Percentiles rank a stretch among this genome's conserved stretches.
Conservation (phyloP, 2,329 filamentous ascomycete genomes). For the Botrytis aclada region DNA sequence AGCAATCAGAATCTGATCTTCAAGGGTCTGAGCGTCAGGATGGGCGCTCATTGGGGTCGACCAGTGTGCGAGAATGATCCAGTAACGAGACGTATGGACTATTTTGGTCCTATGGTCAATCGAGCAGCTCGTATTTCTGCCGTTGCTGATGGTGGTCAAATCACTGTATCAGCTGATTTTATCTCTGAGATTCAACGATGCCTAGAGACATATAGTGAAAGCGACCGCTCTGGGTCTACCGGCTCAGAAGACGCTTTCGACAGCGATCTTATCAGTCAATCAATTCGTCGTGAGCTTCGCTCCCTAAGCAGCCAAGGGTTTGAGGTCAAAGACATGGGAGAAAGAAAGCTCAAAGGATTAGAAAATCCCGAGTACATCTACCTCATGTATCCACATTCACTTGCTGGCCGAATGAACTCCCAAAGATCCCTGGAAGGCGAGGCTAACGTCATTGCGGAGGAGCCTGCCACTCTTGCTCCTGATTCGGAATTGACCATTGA, state of each 20-base stretch:
- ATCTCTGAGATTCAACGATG: conserved; percentile 93
- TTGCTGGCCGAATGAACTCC: conserved; percentile 74
- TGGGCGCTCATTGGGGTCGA: conserved; percentile 95
- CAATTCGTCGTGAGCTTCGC: conserved; percentile 83
- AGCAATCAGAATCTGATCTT: conserved; percentile 88
- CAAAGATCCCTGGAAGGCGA: conserved; percentile 44
- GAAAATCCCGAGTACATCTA: conserved; percentile 97
- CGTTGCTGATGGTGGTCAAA: conserved; percentile 93
- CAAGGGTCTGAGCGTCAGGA: conserved; percentile 88
- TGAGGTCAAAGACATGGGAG: conserved; percentile 93
- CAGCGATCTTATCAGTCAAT: conserved; percentile 69
- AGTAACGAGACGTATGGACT: conserved; percentile 97
- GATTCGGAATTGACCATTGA: conserved; percentile 71
- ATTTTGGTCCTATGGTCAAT: conserved; percentile 99
- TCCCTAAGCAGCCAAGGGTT: conserved; percentile 89
- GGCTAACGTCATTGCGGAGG: conserved; percentile 43
- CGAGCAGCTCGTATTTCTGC: conserved; percentile 90
- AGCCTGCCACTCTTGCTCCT: conserved; percentile 59
- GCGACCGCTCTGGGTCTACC: conserved; percentile 65
- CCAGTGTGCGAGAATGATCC: conserved; percentile 95
- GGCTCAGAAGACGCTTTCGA: conserved; percentile 72
- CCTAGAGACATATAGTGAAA: conserved; percentile 83
- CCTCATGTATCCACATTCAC: conserved; percentile 86
- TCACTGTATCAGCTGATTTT: conserved; percentile 94
- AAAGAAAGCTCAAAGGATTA: conserved; percentile 91